phyloP scores from a whole-genome alignment of 805 yeast genomes.

The Zygosaccharomyces bisporus region DNA sequence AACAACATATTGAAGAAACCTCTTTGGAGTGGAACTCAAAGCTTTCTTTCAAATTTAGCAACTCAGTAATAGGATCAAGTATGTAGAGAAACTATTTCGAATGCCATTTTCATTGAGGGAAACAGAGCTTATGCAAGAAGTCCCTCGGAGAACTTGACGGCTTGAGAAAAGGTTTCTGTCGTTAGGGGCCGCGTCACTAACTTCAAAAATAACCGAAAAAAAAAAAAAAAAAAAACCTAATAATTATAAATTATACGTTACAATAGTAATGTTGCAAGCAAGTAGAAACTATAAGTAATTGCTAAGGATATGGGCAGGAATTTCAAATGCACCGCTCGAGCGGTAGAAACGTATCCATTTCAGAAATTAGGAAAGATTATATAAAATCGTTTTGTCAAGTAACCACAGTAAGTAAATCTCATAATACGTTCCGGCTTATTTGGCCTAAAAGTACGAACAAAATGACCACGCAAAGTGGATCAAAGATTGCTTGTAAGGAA shows the following conservation, averaged over 20 bases:
- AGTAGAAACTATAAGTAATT: not conserved
- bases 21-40: not conserved
- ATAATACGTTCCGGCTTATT: not conserved
- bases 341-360: not conserved
- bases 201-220: not conserved
- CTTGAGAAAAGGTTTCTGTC: not conserved
- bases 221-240: not conserved
- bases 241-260: not conserved
- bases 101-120: not conserved
- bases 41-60: not conserved
- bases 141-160: not conserved
- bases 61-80: not conserved
- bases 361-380: not conserved
- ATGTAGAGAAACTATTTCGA: not conserved
- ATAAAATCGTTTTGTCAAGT: not conserved
- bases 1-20: not conserved
- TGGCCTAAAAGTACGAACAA: not conserved
- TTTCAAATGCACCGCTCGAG: too few relatives aligned
- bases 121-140: not conserved
- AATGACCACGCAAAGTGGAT: conserved; percentile 1
- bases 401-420: not conserved
- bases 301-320: not conserved
- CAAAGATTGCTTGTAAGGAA: not conserved
- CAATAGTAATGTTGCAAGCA: not conserved
- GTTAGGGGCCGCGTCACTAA: not conserved